Base-by-base conservation (phyloP, 2,329 filamentous ascomycete genomes). In the Hypoxylon sp. region DNA sequence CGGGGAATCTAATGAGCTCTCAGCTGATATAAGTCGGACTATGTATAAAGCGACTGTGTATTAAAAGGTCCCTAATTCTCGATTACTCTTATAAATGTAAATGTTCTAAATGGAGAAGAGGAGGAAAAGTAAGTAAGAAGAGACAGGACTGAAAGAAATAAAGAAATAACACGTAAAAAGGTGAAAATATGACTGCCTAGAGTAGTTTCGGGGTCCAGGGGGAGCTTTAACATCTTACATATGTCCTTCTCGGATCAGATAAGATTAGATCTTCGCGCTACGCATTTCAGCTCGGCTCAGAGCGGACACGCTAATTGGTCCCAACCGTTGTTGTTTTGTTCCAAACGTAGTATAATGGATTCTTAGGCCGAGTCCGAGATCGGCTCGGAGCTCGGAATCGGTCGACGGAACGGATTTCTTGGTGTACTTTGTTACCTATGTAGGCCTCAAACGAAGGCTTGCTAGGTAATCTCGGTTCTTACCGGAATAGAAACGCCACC, bases 181-280 rank as follows among this genome's bases (percentile, higher is more conserved):
- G 43, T 19, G 25, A 30, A 52, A 53, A 49, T 25, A 25, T 14
- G 53, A 59, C 34, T 41, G 41, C 49, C 32, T 51, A 43, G 2
- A 21, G 17, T 5, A 17, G 21, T 11, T 11, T 43, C 38, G 6
- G 19, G 28, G 46, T 45, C 30, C 57, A 50, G 36, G 60, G 60
- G 52, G 41, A 49, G 2, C 5, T 36, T 25, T 28, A 57, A 25
- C n/a, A 10, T n/a, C 17, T 32, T n/a, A 23, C 23, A 23, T 61
- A 43, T 38, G 11, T 30, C 28, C 61, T 32, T 34, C 48, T 67
- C 68, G 63, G 71, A 75, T 75, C 71, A 68, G 74, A 75, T 75
- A 73, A 75, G 73, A 75, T 75, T 72, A 75, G 69, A 74, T 68
- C 63, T 25, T n/a, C 49, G 3, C 55, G 32, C 11, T 30, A 51